Conservation (phyloP, 106 monocot genomes). For the Allium fistulosum region DNA sequence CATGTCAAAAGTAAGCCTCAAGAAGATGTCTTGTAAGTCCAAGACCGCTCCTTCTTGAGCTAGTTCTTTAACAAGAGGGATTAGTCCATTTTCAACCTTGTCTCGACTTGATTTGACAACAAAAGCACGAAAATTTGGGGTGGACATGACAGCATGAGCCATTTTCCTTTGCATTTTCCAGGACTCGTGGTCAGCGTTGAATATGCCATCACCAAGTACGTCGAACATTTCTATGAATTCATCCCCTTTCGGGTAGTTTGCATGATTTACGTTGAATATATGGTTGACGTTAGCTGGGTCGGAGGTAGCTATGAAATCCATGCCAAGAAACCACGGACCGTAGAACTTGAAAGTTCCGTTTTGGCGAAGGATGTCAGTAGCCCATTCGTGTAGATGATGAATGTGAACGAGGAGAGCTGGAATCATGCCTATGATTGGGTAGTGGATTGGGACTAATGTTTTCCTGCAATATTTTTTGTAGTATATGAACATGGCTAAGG, state of each 20-base stretch:
- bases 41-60: conserved; percentile 1
- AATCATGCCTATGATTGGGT: no score
- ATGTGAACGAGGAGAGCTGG: neutral
- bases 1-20: conserved; percentile 39
- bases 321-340: neutral
- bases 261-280: conserved; percentile 34
- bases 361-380: neutral
- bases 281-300: conserved; percentile 45
- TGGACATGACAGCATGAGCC: conserved; percentile 24
- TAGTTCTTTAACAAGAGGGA: conserved; percentile 20
- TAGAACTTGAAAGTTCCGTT: conserved; percentile 9
- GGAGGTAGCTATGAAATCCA: conserved; percentile 11
- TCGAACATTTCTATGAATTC: conserved; percentile 42
- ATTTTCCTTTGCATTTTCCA: conserved; percentile 29
- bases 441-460: no score
- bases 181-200: conserved; percentile 35
- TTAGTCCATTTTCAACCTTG: conserved; percentile 30
- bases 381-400: conserved; percentile 17
- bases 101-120: conserved; percentile 9
- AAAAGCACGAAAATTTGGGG: conserved; percentile 18
- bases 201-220: conserved; percentile 42
- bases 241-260: conserved; percentile 44
- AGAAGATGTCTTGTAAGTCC: conserved; percentile 42
- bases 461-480: no score
- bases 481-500: no score